phyloP scores from a whole-genome alignment of 2,329 filamentous ascomycete species.

The Thermoascus crustaceus region DNA sequence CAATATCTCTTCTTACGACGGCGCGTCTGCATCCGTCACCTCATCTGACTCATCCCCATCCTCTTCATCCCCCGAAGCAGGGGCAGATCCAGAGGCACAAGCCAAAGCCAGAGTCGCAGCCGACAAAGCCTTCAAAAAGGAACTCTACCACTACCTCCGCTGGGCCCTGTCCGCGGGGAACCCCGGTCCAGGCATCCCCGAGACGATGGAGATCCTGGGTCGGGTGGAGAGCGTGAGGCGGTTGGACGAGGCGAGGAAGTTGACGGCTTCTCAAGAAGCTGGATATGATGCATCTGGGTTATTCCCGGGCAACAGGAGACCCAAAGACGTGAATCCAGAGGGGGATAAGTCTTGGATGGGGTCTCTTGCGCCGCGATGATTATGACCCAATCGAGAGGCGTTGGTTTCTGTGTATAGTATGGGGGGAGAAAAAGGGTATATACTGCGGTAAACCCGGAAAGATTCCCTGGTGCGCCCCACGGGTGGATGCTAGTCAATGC shows the following conservation, averaged over 20 bases:
- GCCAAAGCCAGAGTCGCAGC: constrained; percentile 19
- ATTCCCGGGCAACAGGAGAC: constrained; percentile 1
- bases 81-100: not conserved
- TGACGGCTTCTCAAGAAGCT: constrained; percentile 17
- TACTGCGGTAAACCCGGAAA: too few relatives aligned
- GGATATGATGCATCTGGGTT: constrained; percentile 1
- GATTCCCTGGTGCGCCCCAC: too few relatives aligned
- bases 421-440: not conserved
- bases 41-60: constrained; percentile 3
- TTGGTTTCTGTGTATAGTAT: too few relatives aligned
- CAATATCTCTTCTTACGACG: constrained; percentile 32
- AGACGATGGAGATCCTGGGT: constrained; percentile 49
- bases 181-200: constrained; percentile 46
- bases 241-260: constrained; percentile 31
- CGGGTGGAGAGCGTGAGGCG: constrained; percentile 42
- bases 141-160: constrained; percentile 49
- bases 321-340: not conserved
- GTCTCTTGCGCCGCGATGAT: constrained; percentile 18
- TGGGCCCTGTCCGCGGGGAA: constrained; percentile 47
- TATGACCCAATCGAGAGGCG: too few relatives aligned
- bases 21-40: constrained; percentile 13
- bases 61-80: constrained; percentile 1
- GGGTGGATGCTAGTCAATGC: too few relatives aligned
- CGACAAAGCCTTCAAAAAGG: constrained; percentile 34
- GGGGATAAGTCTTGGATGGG: constrained; percentile 28